phyloP scores from a whole-genome alignment of 1,284 basidiomycete species.

The Ganoderma leucocontextum region DNA sequence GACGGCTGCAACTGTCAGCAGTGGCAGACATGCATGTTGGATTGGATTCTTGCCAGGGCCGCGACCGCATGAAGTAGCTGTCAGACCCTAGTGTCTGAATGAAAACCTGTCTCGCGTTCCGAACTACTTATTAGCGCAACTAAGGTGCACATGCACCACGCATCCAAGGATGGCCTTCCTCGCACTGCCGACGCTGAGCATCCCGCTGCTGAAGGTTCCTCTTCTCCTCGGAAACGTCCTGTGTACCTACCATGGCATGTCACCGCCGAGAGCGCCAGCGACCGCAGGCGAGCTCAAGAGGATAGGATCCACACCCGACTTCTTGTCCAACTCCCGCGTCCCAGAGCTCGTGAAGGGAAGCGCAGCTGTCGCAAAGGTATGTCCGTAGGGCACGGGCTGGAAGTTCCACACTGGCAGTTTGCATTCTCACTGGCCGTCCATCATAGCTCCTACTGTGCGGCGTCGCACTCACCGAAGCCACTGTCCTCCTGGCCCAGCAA shows the following conservation, averaged over 20 bases:
- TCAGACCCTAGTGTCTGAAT: neutral
- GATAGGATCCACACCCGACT: slow-evolving; percentile 2
- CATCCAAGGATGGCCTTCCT: neutral
- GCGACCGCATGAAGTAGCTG: neutral
- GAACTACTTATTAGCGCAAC: neutral
- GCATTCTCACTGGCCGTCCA: neutral
- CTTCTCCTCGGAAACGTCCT: slow-evolving; percentile 1
- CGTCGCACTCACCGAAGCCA: slow-evolving; percentile 12
- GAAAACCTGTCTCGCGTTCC: neutral
- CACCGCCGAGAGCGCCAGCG: neutral
- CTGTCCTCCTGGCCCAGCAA: slow-evolving; percentile 10
- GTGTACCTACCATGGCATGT: slow-evolving; percentile 2
- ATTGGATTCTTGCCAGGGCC: too few species aligned
- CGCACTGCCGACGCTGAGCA: neutral
- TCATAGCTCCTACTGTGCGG: neutral
- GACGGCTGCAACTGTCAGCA: neutral
- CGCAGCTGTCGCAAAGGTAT: neutral
- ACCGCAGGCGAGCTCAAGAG: slow-evolving; percentile 3
- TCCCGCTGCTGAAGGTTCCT: neutral
- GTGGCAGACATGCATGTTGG: too few species aligned
- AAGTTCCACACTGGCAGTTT: neutral
- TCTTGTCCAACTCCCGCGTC: slow-evolving; percentile 1
- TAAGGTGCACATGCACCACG: too few species aligned
- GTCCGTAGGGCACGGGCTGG: neutral
- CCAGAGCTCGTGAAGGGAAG: neutral